phyloP scores from a whole-genome alignment of 2,329 filamentous ascomycete genomes.

The Colletotrichum liriopes region DNA sequence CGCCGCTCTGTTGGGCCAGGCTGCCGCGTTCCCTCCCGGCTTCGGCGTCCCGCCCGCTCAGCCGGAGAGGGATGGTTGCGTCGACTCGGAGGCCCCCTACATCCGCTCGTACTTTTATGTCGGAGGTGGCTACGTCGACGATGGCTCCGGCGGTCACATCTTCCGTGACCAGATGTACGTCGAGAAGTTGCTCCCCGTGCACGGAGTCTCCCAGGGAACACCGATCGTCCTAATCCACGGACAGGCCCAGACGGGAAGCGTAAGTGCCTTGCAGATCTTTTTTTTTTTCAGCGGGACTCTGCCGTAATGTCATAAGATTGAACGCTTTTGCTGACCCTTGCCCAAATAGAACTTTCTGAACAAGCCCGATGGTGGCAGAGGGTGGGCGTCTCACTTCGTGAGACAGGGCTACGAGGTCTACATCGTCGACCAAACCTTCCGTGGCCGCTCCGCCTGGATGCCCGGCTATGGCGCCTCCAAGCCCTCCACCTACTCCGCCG shows the following conservation, averaged over 20 bases:
- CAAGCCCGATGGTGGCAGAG: slow-evolving; percentile 62
- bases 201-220: slow-evolving; percentile 44
- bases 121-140: slow-evolving; percentile 54
- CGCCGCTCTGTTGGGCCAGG: slow-evolving; percentile 34
- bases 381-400: slow-evolving; percentile 66
- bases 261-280: slow-evolving; percentile 45
- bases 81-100: slow-evolving; percentile 41
- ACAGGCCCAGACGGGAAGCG: slow-evolving; percentile 58
- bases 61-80: slow-evolving; percentile 8
- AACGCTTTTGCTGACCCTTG: slow-evolving; percentile 12
- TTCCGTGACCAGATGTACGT: slow-evolving; percentile 67
- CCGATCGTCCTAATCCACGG: slow-evolving; percentile 63
- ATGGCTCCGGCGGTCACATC: slow-evolving; percentile 50
- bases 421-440: slow-evolving; percentile 62
- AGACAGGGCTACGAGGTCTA: slow-evolving; percentile 63
- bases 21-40: slow-evolving; percentile 19
- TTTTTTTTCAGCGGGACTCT: not conserved
- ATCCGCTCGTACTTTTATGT: slow-evolving; percentile 54
- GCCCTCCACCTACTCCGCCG: slow-evolving; percentile 50
- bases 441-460: slow-evolving; percentile 61
- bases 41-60: not conserved
- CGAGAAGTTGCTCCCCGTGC: slow-evolving; percentile 60
- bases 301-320: not conserved
- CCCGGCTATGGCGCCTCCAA: slow-evolving; percentile 49
- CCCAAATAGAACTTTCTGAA: slow-evolving; percentile 59